Conservation (phyloP, 2,329 filamentous ascomycete genomes). For the Pseudogymnoascus sp. region DNA sequence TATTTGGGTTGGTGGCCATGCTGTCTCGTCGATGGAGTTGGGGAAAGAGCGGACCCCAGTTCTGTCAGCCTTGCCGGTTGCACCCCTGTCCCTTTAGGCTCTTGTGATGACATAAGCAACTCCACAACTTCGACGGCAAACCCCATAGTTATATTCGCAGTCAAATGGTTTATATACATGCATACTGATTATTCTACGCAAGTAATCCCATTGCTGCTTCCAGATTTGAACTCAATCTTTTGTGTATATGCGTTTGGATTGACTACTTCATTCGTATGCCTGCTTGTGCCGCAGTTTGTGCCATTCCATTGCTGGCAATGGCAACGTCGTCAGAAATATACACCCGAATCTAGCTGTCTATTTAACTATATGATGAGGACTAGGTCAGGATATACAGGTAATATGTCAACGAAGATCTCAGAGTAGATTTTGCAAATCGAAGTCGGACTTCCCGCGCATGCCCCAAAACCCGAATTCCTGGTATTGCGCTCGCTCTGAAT, state of each 20-base stretch:
- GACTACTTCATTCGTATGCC: background rate
- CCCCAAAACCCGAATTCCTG: background rate
- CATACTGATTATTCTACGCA: background rate
- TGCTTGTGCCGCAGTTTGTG: background rate
- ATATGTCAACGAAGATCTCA: background rate
- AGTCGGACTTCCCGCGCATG: background rate
- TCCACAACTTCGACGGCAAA: background rate
- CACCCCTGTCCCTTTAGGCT: background rate
- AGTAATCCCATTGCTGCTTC: background rate
- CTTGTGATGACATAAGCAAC: background rate
- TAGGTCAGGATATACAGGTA: background rate
- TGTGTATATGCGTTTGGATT: background rate
- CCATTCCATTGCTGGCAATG: background rate
- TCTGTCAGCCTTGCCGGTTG: background rate
- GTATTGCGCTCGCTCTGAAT: background rate
- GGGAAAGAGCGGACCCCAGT: background rate
- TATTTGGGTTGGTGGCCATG: background rate
- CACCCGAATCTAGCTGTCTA: background rate
- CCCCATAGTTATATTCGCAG: background rate
- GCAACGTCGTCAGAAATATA: background rate
- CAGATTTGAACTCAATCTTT: background rate
- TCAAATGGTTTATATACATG: background rate
- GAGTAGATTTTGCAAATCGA: background rate
- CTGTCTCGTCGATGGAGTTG: slow-evolving; percentile 7
- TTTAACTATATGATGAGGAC: background rate